Conservation (phyloP, 148 eudicot genomes). For the Beta vulgaris region DNA sequence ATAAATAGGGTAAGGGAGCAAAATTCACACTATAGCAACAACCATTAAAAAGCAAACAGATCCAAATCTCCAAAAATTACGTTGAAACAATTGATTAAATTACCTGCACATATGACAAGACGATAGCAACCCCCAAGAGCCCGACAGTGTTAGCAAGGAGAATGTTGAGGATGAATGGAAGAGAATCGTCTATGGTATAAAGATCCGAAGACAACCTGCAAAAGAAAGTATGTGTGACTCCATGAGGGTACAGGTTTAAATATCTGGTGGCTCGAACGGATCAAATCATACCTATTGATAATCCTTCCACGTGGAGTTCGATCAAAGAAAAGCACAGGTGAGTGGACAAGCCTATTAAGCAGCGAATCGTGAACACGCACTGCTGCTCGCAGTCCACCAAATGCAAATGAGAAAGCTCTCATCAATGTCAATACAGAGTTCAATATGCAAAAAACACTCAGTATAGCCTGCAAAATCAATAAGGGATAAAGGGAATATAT, state of each 20-base stretch:
- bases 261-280: not conserved
- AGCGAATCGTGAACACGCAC: conserved; percentile 67
- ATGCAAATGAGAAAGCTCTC: conserved; percentile 94
- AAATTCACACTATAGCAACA: not conserved
- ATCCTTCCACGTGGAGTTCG: conserved; percentile 93
- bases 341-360: conserved; percentile 59
- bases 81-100: not conserved
- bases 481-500: not conserved
- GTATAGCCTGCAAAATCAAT: conserved; percentile 51
- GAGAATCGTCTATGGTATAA: conserved; percentile 92
- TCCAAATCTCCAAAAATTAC: not conserved
- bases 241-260: not conserved
- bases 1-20: not conserved
- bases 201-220: conserved; percentile 96
- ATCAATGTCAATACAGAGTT: conserved; percentile 76
- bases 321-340: conserved; percentile 82
- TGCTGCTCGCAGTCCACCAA: conserved; percentile 94
- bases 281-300: conserved; percentile 64
- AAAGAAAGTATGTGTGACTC: conserved; percentile 22
- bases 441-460: conserved; percentile 63
- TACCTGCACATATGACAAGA: conserved; percentile 89
- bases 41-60: not conserved
- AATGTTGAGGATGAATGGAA: conserved; percentile 97
- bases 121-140: conserved; percentile 72
- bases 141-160: conserved; percentile 93